Percentiles rank a stretch among this genome's conserved stretches.
Evolutionary conservation across 148 eudicot species (phyloP).

Genomic region (Chenopodium quinoa): DNA sequence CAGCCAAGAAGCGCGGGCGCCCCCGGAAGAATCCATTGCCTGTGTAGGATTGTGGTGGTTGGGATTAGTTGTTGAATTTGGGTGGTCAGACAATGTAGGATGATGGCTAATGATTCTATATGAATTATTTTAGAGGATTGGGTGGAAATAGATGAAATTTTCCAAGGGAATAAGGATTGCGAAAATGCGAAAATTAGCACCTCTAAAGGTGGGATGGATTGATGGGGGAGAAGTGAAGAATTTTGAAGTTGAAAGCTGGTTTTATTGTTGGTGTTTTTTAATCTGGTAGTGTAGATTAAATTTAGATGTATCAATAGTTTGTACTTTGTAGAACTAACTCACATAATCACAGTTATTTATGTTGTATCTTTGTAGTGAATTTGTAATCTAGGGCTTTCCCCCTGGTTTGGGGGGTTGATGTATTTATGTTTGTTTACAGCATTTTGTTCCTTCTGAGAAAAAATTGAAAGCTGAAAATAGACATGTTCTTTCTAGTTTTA

Average conservation of each 20-base stretch:
- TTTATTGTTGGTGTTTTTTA: neutral
- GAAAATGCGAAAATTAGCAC: neutral
- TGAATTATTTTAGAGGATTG: neutral
- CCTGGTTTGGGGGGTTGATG: neutral
- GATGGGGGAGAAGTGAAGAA: neutral
- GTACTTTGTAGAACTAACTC: constrained; percentile 18
- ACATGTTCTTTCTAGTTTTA: neutral
- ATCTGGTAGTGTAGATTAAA: constrained; percentile 15
- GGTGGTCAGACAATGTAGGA: neutral
- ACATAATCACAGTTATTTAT: constrained; percentile 19
- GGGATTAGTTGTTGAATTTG: neutral
- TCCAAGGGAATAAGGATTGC: neutral
- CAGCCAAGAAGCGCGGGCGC: constrained; percentile 39
- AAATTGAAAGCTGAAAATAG: neutral
- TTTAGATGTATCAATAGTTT: constrained; percentile 13
- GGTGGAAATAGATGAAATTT: neutral
- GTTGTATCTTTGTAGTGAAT: constrained; percentile 14
- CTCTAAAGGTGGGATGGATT: neutral
- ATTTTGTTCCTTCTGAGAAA: neutral
- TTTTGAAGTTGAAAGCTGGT: neutral
- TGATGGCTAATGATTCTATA: neutral
- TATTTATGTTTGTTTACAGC: neutral
- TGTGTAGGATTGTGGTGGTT: constrained; percentile 12
- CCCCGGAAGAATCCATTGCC: constrained; percentile 36
- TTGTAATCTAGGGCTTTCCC: constrained; percentile 20